Evolutionary conservation across 2,329 filamentous ascomycete species (phyloP).

Genomic region (Fusarium agapanthi): DNA sequence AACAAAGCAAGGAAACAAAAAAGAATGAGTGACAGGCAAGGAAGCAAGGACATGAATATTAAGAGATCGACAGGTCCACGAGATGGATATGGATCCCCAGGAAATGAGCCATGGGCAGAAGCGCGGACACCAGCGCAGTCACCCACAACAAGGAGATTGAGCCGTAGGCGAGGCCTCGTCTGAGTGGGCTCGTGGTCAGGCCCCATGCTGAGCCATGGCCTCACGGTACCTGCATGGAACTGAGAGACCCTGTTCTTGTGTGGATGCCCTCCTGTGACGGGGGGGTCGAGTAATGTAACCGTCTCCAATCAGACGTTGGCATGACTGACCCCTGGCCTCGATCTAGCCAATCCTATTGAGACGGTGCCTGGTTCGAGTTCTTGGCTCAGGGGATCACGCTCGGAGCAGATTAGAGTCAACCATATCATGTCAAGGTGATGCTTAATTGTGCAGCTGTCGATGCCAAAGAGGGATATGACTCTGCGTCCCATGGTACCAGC

Average conservation of each 20-base stretch:
- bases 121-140: slow-evolving; percentile 34
- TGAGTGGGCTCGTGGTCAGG: slow-evolving; percentile 18
- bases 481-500: slow-evolving; percentile 17
- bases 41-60: slow-evolving; percentile 30
- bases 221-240: slow-evolving; percentile 25
- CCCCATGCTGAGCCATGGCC: slow-evolving; percentile 21
- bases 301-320: slow-evolving; percentile 39
- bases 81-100: slow-evolving; percentile 38
- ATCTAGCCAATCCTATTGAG: slow-evolving; percentile 35
- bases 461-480: slow-evolving; percentile 2
- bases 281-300: slow-evolving; percentile 35
- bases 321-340: slow-evolving; percentile 32
- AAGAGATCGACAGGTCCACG: slow-evolving; percentile 39
- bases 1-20: slow-evolving; percentile 33
- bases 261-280: slow-evolving; percentile 22
- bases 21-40: slow-evolving; percentile 28
- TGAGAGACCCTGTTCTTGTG: slow-evolving; percentile 27
- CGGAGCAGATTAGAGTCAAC: slow-evolving; percentile 34
- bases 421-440: slow-evolving; percentile 23
- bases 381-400: slow-evolving; percentile 27
- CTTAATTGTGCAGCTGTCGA: slow-evolving; percentile 16
- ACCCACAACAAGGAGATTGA: slow-evolving; percentile 35
- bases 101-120: slow-evolving; percentile 40
- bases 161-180: slow-evolving; percentile 30
- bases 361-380: slow-evolving; percentile 23